Conservation (phyloP, 768 basidiomycete genomes). For the Coprinellus micaceus region DNA sequence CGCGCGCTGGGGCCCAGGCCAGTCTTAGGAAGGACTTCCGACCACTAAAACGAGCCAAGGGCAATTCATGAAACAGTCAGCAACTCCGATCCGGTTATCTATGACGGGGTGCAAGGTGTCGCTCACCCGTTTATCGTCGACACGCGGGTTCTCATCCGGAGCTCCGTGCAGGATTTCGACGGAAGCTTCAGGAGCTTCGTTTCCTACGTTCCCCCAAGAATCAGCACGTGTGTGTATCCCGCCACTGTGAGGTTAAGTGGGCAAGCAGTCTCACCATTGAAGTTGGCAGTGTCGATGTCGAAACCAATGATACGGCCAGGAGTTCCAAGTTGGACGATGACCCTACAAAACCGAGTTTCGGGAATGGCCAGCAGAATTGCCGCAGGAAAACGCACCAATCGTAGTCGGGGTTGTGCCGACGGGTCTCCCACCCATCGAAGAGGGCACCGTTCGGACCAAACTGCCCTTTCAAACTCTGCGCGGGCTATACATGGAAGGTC, state of each 20-base stretch:
- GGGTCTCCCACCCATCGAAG: conserved; percentile 91
- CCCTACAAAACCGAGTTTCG: conserved; percentile 46
- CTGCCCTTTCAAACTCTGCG: conserved; percentile 88
- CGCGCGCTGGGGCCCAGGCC: conserved; percentile 79
- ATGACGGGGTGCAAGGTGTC: background rate
- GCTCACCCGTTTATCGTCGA: conserved; percentile 53
- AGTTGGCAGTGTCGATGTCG: conserved; percentile 94
- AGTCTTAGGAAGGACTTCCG: conserved; percentile 69
- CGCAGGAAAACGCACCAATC: conserved; percentile 83
- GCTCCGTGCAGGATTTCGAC: conserved; percentile 56
- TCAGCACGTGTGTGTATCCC: conserved; percentile 10
- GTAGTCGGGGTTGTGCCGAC: conserved; percentile 81
- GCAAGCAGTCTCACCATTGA: conserved; percentile 60
- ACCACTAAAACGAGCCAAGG: conserved; percentile 57
- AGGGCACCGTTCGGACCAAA: conserved; percentile 95
- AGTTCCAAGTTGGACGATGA: conserved; percentile 84
- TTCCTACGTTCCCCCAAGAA: conserved; percentile 44
- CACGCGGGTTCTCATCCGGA: conserved; percentile 39
- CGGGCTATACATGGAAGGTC: conserved; percentile 51
- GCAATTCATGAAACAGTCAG: conserved; percentile 8
- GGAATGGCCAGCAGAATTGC: background rate
- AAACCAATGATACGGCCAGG: conserved; percentile 72
- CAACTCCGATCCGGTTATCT: background rate
- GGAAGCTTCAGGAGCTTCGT: conserved; percentile 81
- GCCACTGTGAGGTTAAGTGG: background rate